Conservation (phyloP, 2,329 filamentous ascomycete species). For the Chaetomiaceae sp. region DNA sequence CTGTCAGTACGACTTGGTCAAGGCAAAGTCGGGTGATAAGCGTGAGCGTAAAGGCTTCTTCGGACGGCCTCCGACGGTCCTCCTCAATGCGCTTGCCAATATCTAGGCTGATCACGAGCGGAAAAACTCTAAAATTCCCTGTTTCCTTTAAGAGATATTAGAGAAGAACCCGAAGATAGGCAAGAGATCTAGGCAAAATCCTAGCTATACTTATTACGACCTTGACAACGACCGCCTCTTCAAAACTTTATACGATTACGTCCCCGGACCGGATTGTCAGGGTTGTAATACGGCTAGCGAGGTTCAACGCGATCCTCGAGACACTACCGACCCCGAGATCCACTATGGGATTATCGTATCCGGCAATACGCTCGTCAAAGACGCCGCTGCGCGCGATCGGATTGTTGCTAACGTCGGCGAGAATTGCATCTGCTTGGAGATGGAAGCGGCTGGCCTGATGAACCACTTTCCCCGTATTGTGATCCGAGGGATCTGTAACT, state of each 20-base stretch:
- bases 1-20: no score
- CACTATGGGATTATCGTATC: neutral
- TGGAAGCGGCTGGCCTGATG: neutral
- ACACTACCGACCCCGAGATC: neutral
- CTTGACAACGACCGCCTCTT: neutral
- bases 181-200: constrained; percentile 6
- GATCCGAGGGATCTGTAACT: neutral
- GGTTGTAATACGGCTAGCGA: neutral
- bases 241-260: neutral
- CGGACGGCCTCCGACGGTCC: no score
- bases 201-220: constrained; percentile 2
- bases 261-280: neutral
- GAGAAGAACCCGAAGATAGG: neutral
- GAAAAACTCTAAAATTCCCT: no score
- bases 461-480: neutral
- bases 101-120: no score
- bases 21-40: constrained; percentile 19
- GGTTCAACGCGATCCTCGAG: neutral
- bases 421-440: neutral
- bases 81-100: no score
- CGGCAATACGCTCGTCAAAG: neutral
- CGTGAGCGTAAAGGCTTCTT: no score
- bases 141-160: no score
- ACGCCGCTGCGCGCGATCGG: neutral
- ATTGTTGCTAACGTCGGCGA: neutral